Evolutionary conservation across 768 basidiomycete genomes (phyloP).

Genomic region (Dacryopinax primogenitus): DNA sequence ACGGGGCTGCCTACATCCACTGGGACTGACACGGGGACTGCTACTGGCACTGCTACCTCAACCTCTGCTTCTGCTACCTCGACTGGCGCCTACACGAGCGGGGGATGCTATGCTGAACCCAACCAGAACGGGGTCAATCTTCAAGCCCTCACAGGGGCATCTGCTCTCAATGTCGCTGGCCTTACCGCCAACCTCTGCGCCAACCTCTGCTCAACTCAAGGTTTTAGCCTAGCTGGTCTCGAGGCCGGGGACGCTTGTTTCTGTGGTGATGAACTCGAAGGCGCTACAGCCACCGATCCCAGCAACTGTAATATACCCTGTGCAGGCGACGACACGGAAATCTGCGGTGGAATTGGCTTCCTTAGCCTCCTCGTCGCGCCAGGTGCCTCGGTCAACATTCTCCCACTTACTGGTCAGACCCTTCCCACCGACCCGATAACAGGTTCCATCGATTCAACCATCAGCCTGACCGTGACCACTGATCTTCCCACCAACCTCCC

Average conservation of each 20-base stretch:
- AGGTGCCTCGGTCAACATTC: neutral
- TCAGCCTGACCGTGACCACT: neutral
- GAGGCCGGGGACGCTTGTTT: slow-evolving; percentile 8
- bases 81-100: neutral
- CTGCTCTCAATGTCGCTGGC: neutral
- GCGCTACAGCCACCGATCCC: neutral
- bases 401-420: neutral
- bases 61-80: neutral
- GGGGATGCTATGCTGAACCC: neutral
- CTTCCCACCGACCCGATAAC: neutral
- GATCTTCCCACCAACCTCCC: neutral
- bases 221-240: slow-evolving; percentile 9
- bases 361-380: neutral
- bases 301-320: slow-evolving; percentile 11
- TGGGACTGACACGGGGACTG: neutral
- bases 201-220: neutral
- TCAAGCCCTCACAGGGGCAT: neutral
- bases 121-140: neutral
- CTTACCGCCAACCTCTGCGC: neutral
- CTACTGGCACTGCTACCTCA: neutral
- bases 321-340: neutral
- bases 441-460: neutral
- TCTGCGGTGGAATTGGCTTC: slow-evolving; percentile 11
- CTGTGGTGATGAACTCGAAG: slow-evolving; percentile 6
- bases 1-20: neutral